Base-by-base conservation (phyloP, 805 yeast species). In the Saccharomycopsis malanga region DNA sequence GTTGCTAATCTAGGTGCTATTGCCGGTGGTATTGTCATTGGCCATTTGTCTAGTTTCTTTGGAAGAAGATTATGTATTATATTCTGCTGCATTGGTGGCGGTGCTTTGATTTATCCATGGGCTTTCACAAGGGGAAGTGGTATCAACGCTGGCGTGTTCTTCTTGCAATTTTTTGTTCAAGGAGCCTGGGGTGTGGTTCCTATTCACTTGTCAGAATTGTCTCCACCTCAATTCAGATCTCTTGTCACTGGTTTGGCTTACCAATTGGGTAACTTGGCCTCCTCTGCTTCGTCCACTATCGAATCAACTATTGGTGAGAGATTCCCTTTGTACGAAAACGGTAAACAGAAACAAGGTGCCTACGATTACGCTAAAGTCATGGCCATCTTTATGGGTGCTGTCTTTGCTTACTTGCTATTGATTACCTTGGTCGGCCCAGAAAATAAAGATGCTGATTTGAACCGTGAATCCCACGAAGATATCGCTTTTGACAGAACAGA, bases 181-280 rank as follows among this genome's bases (percentile, higher is more conserved):
- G 88, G 87, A 29, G 79, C 80, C 4, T 83, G 86, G 83, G 87
- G 88, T 52, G 76, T 82, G 41, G 69, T 77, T 10, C 86, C 88
- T 15, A 72, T 79, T 37, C 79, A 81, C 61, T 65, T 83, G 35
- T 68, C 79, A 25, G 89, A 83, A 61, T 67, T 82, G 42, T 73
- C 84, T 12, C 82, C 80, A 48, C 80, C 83, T 14, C 74, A 76
- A 32, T 76, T 76, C 60, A 69, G 85, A 57, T 70, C 87, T 1
- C 70, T 81, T 53, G 70, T 80, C 39, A 72, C 74, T 46, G 85
- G 87, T 44, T 61, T 78, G 21, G 71, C 78, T 7, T 82, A 82
- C 59, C 88, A 82, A 63, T 70, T 82, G 49, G 88, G 88, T 66
- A 81, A 82, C 61, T 70, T 83, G 57, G 84, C 81, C 0, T 76